Conservation (phyloP, 495 filamentous ascomycete genomes). For the Penicillium steckii region DNA sequence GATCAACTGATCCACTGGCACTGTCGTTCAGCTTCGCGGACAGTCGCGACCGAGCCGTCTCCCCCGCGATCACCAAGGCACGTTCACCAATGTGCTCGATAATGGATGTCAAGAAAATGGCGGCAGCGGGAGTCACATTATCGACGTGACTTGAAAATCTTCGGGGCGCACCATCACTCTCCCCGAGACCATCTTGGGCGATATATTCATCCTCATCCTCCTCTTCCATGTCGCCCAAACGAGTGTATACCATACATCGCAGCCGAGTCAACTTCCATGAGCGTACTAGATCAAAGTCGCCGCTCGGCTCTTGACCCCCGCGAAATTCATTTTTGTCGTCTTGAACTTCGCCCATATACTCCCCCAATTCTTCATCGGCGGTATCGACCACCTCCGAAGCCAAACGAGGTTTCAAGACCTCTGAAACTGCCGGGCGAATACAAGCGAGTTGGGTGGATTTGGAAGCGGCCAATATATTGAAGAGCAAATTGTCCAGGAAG, state of each 20-base stretch:
- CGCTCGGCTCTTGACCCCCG: constrained; percentile 47
- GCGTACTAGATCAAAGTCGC: constrained; percentile 79
- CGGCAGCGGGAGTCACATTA: constrained; percentile 84
- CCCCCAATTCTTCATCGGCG: constrained; percentile 87
- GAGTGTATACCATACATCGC: constrained; percentile 97
- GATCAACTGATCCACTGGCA: constrained; percentile 15
- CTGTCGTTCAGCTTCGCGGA: constrained; percentile 31
- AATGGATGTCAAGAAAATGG: constrained; percentile 93
- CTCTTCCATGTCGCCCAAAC: constrained; percentile 94
- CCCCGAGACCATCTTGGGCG: constrained; percentile 64
- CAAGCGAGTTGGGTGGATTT: constrained; percentile 77
- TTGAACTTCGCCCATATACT: constrained; percentile 75
- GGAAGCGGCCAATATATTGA: constrained; percentile 76
- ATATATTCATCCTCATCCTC: constrained; percentile 91
- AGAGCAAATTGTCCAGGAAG: constrained; percentile 92
- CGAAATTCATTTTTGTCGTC: constrained; percentile 66
- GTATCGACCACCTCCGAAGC: constrained; percentile 83
- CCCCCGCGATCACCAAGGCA: constrained; percentile 79
- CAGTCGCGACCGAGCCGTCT: constrained; percentile 78
- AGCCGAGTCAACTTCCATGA: constrained; percentile 91
- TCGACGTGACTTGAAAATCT: constrained; percentile 59
- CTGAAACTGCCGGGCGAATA: constrained; percentile 79
- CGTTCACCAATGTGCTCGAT: constrained; percentile 94
- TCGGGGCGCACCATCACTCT: constrained; percentile 44
- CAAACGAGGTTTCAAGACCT: constrained; percentile 84